Conservation (phyloP, 202 grass and related monocot species). For the Schoenoplectus triqueter region DNA sequence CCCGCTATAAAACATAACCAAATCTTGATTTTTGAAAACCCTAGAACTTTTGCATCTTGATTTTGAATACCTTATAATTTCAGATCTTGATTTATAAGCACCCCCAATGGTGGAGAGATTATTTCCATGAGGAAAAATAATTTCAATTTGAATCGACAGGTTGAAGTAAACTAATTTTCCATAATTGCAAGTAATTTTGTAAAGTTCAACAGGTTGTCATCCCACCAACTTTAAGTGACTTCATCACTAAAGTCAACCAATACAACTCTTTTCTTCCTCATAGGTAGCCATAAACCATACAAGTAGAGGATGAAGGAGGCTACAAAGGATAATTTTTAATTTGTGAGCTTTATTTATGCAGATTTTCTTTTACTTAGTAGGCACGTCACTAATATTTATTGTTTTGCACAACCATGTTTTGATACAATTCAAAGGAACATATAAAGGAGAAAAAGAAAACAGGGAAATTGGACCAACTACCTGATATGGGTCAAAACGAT, state of each 20-base stretch:
- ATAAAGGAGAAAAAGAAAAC: not conserved
- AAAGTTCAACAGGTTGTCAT: not conserved
- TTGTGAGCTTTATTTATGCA: not conserved
- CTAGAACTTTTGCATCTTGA: constrained; percentile 1
- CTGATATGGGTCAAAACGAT: constrained; percentile 94
- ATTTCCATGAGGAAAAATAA: not conserved
- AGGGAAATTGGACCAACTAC: constrained; percentile 37
- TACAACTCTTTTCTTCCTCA: no score
- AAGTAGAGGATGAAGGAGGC: not conserved
- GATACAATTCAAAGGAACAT: not conserved
- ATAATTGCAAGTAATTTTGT: not conserved
- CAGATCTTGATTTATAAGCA: not conserved
- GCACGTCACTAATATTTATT: not conserved
- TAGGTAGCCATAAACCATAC: not conserved
- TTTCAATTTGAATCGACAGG: constrained; percentile 11
- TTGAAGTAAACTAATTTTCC: not conserved
- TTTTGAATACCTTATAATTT: not conserved
- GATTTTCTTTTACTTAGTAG: not conserved
- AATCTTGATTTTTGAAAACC: not conserved
- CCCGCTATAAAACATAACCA: not conserved
- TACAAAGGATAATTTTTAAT: not conserved
- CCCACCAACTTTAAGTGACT: not conserved
- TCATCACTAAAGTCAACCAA: not conserved
- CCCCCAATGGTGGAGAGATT: not conserved
- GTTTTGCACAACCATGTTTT: not conserved